Evolutionary conservation across 768 basidiomycete genomes (phyloP), one percentile per base, ranked within the genome.

Genomic region (Chalciporus sphaerocephalus): DNA sequence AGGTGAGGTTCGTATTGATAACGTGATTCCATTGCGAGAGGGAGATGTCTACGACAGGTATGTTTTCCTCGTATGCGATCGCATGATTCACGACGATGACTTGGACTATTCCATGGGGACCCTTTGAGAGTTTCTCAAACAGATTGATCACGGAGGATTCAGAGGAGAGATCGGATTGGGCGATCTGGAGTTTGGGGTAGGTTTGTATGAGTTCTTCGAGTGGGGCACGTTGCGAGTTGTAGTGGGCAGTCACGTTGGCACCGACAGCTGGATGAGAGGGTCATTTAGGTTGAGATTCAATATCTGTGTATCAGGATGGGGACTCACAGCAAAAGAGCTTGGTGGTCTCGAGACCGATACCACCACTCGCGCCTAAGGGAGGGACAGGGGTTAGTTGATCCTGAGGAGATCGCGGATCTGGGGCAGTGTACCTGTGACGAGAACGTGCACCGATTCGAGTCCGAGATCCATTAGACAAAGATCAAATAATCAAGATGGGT

Each of bases 201-300:
- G 67, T 61, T 27, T 60, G 57, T 23, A 65, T 24, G 4, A 84
- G 64, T 0, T 68, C 61, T 7, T 70, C 56, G 21, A 84, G 65
- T 1, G 75, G 58, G 4, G 58, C 50, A 7, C 58, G 46, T 50
- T 74, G 80, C 12, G 74, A 70, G 61, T 83, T 80, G 59, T 80
- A 87, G 54, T 86, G 81, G 0, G 82, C 84, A 0, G 83, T 80
- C 6, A 87, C 83, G 44, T 70, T 74, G 1, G 85, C 81, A 8
- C 81, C 83, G 54, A 82, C 80, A 37, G 79, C 85, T 86, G 56
- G 40, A 18, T n/a, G 27, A 32, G 4, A 20, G 15, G 25, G n/a
- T 21, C 7, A 30, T 12, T 12, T 30, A 12, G 15, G 28, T 30
- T 30, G 13, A 5, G 28, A 15, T 13, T 7, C 5, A 15, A 5